Conservation (phyloP, 345 rosid species). For the Erodium maritimum region DNA sequence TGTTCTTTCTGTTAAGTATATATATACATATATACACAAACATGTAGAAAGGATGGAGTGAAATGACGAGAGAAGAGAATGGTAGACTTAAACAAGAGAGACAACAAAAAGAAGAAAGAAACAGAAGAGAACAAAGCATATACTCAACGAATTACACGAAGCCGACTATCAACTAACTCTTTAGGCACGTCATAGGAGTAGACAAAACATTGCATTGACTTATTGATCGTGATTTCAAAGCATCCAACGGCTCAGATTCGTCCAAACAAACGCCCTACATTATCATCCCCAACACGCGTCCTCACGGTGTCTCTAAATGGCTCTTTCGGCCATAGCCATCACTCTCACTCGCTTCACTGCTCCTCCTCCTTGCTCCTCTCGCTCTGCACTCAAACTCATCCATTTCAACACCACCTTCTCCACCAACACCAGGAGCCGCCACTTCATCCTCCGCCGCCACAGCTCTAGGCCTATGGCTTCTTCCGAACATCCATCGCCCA, state of each 20-base stretch:
- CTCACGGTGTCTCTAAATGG: conserved; percentile 8
- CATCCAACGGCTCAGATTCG: neutral
- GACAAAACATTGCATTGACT: neutral
- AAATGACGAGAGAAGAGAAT: too few relatives aligned
- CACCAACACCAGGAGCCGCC: neutral
- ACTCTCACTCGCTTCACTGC: conserved; percentile 22
- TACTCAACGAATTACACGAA: too few relatives aligned
- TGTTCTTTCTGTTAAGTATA: too few relatives aligned
- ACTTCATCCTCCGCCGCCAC: neutral
- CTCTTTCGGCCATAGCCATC: conserved; percentile 15
- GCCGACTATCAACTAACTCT: too few relatives aligned
- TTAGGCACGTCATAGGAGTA: too few relatives aligned
- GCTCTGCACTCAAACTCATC: neutral
- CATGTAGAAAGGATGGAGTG: too few relatives aligned
- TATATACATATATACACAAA: too few relatives aligned
- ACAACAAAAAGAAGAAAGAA: too few relatives aligned
- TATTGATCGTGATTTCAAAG: neutral
- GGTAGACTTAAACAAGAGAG: too few relatives aligned
- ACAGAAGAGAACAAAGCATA: too few relatives aligned
- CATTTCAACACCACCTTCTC: conserved; percentile 6
- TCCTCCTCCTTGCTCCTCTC: neutral
- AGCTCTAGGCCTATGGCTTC: conserved; percentile 34
- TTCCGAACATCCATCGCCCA: conserved; percentile 1
- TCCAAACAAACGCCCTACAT: neutral
- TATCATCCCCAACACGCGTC: neutral